Evolutionary conservation across 352 stramenopile genomes (phyloP).

Genomic region (Phytophthora sojae): DNA sequence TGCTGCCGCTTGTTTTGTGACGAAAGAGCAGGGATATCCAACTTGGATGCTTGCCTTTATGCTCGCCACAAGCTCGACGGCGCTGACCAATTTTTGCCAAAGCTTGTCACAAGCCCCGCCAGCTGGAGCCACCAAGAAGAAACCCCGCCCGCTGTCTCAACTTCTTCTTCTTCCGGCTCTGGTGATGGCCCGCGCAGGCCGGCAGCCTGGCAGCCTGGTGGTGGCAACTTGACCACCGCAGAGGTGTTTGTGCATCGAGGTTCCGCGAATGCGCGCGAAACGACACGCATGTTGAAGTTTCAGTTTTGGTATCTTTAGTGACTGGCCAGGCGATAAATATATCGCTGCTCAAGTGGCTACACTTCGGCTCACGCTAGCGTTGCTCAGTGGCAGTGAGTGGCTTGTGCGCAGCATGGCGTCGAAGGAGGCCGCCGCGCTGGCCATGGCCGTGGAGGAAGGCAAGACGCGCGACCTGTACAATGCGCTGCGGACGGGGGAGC

Average conservation of each 20-base stretch:
- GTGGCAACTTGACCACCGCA: background rate
- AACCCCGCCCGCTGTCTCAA: constrained; percentile 14
- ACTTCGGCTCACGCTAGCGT: background rate
- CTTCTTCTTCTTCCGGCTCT: constrained; percentile 6
- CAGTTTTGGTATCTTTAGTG: constrained; percentile 9
- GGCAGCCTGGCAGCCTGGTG: background rate
- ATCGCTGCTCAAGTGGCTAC: constrained; percentile 21
- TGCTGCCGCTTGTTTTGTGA: background rate
- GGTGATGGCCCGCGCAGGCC: background rate
- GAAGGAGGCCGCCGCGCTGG: constrained; percentile 22
- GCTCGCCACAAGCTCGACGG: constrained; percentile 23
- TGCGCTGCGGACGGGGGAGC: constrained; percentile 54
- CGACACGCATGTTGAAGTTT: constrained; percentile 7
- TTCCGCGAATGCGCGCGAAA: constrained; percentile 2
- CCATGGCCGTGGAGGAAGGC: constrained; percentile 40
- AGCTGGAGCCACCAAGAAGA: constrained; percentile 10
- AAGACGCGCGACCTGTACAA: constrained; percentile 62
- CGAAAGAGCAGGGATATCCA: background rate
- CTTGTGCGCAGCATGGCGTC: constrained; percentile 17
- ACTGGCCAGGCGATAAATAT: constrained; percentile 34
- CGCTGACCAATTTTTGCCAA: constrained; percentile 26
- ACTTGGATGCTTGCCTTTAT: background rate
- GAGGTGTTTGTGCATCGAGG: constrained; percentile 14
- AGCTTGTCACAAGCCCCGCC: constrained; percentile 29
- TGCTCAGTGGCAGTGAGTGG: background rate